Evolutionary conservation across 2,329 filamentous ascomycete species (phyloP).

Genomic region (Curvularia spicifera): DNA sequence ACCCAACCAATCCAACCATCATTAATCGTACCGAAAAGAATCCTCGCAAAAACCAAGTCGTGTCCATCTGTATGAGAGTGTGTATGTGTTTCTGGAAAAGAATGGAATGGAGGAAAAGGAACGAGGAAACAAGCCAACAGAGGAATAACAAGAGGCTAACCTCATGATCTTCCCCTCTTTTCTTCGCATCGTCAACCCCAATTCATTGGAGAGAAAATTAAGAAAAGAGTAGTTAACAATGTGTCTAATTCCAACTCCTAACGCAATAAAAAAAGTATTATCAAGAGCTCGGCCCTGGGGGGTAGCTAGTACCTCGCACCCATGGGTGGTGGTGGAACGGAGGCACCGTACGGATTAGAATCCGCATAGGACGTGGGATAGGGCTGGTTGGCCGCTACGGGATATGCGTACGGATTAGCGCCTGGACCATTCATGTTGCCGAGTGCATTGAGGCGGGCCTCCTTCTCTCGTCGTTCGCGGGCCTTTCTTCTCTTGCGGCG

Average conservation of each 20-base stretch:
- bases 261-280: background rate
- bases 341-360: conserved; percentile 54
- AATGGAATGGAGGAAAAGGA: background rate
- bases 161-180: conserved; percentile 4
- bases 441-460: conserved; percentile 53
- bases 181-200: background rate
- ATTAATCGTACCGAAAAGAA: background rate
- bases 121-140: background rate
- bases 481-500: conserved; percentile 55
- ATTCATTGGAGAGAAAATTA: background rate
- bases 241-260: conserved; percentile 4
- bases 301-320: conserved; percentile 44
- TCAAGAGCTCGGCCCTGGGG: background rate
- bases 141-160: conserved; percentile 4
- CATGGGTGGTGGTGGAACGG: conserved; percentile 50
- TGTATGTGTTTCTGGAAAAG: background rate
- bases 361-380: conserved; percentile 52
- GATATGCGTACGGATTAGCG: conserved; percentile 49
- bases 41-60: background rate
- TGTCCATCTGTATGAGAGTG: background rate
- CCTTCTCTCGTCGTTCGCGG: conserved; percentile 51
- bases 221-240: conserved; percentile 8
- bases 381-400: conserved; percentile 43
- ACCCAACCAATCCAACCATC: background rate
- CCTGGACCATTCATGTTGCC: conserved; percentile 43